Evolutionary conservation across 768 basidiomycete species (phyloP), one percentile per base, ranked within the genome.

Genomic region (Serendipita indica): DNA sequence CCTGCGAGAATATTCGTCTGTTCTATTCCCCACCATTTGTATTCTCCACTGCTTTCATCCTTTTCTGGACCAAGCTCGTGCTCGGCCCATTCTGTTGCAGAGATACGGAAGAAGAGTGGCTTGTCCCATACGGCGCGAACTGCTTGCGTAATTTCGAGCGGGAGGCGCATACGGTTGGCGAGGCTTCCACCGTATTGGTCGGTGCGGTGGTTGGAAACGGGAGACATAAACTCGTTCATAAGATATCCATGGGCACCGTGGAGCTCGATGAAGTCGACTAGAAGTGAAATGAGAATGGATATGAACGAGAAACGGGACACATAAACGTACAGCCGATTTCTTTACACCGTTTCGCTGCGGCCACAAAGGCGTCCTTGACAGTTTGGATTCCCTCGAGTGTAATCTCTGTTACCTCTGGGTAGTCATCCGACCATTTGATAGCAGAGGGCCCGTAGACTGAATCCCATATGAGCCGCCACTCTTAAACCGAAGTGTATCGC

Each of bases 191-290:
- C 88, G 65, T 83, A 89, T 28, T 71, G 39, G 68, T 91, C 90
- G 4, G 74, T 75, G 32, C 87, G 81, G 3, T 67, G 68, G 73
- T 92, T 90, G 13, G 83, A 84, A 30, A 88, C 67, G 1, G 88
- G 88, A 2, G 84, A 86, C 7, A 83, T 66, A 70, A 89, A 91
- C 18, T 72, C 66, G 67, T 81, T 78, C 1, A 83, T 32, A n/a
- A 86, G 76, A 65, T 84, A 83, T 30, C 81, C 84, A 65, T 89
- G 85, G 2, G 85, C 86, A 5, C 69, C 77, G 65, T 88, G 86
- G 16, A 88, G 64, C 65, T 88, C 84, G 35, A 86, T 80, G 65
- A 83, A 81, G 65, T 84, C 81, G 63, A 79, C 81, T 82, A 64
- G 3, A 13, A 20, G 58, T n/a, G 32, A 13, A 58, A 33, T 25